Evolutionary conservation across 495 filamentous ascomycete genomes (phyloP).

Genomic region (Lasiosphaeria hispida): DNA sequence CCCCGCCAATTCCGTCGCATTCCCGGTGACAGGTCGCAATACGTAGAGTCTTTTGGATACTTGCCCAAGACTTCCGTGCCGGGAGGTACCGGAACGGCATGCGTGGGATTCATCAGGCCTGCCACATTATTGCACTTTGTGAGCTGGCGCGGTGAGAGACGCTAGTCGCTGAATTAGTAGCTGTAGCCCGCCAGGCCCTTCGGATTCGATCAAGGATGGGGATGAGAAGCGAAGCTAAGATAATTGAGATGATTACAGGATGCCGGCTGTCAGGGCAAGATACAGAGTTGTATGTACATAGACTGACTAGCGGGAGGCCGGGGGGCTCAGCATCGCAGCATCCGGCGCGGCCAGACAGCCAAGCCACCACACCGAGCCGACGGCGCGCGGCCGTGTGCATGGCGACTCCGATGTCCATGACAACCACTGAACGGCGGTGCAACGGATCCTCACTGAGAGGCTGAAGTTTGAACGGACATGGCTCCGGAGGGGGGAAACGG

Average conservation of each 20-base stretch:
- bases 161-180: no score
- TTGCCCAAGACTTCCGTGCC: not conserved
- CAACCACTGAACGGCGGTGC: no score
- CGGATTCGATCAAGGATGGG: not conserved
- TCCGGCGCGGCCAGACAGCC: no score
- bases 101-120: conserved; percentile 19
- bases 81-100: conserved; percentile 3
- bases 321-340: not conserved
- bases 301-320: not conserved
- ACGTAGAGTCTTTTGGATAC: no score
- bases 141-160: no score
- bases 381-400: no score
- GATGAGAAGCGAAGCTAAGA: not conserved
- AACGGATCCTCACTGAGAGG: no score
- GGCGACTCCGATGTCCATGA: no score
- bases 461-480: no score
- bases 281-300: not conserved
- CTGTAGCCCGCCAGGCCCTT: no score
- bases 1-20: conserved; percentile 11
- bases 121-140: conserved; percentile 23
- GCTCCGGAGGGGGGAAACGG: no score
- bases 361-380: no score
- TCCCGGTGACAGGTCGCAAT: conserved; percentile 3
- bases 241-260: conserved; percentile 1
- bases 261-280: conserved; percentile 1